Evolutionary conservation across 192 early-diverging fungal genomes (phyloP).

Genomic region (Bifiguratus adelaidae): DNA sequence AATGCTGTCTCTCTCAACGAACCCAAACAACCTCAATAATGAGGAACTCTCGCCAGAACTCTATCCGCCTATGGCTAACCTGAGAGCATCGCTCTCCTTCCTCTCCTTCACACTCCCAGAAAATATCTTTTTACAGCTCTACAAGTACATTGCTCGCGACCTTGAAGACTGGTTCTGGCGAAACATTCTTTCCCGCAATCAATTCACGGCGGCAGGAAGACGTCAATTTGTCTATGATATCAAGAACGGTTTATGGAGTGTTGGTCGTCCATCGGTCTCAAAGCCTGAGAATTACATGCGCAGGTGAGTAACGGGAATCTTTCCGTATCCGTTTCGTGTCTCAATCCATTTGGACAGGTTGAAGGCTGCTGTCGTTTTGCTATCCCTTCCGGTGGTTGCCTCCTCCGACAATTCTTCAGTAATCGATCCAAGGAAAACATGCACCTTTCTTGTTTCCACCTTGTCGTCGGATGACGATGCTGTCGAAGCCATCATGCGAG

Average conservation of each 20-base stretch:
- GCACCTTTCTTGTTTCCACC: constrained; percentile 4
- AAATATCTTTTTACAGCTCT: constrained; percentile 20
- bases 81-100: constrained; percentile 25
- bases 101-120: constrained; percentile 19
- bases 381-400: constrained; percentile 7
- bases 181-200: constrained; percentile 34
- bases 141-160: constrained; percentile 23
- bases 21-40: not conserved
- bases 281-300: constrained; percentile 38
- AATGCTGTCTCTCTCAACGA: not conserved
- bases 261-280: constrained; percentile 28
- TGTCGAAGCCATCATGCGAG: not conserved
- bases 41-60: constrained; percentile 35
- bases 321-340: not conserved
- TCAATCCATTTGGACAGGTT: constrained; percentile 2
- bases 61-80: constrained; percentile 29
- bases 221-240: constrained; percentile 33
- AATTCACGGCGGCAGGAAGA: constrained; percentile 36
- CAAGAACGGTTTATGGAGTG: constrained; percentile 28
- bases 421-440: constrained; percentile 1
- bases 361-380: constrained; percentile 11
- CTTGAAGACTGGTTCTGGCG: constrained; percentile 44
- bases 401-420: not conserved
- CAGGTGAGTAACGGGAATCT: constrained; percentile 11
- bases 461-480: not conserved